Evolutionary conservation across 2,329 filamentous ascomycete species (phyloP), one percentile per base, ranked within the genome.

Genomic region (Akanthomyces muscarius): DNA sequence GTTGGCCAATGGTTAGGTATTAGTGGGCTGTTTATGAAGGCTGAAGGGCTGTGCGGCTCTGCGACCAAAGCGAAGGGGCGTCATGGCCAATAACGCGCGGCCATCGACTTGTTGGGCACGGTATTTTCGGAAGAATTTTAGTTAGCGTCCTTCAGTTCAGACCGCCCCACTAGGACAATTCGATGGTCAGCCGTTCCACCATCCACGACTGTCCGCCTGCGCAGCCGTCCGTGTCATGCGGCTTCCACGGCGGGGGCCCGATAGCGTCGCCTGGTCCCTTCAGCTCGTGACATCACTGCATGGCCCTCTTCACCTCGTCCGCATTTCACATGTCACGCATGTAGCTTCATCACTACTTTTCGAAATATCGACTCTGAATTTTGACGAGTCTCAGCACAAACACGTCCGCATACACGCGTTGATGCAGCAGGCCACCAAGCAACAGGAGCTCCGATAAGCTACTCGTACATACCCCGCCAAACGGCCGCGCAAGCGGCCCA

Each of bases 241-340:
- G 57, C 45, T 51, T 33, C 25, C n/a, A 60, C 23, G 21, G 50
- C 21, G 28, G 58, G 58, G 50, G 41, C 14, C 2, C 2, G 36
- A 44, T 45, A 54, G 58, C 58, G 58, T 53, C 58, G 48, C 28
- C 41, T 52, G 48, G 18, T 53, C 38, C 38, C 41, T 53, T 45
- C 50, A 47, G 58, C 58, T 47, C 58, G 50, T 61, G 58, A 61
- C 58, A 54, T 41, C 38, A 36, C 41, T 6, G 7, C 1, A 5
- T 48, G 41, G 13, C 28, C 50, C 28, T 52, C 28, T 7, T 13
- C n/a, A n/a, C 28, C 5, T 23, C 28, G n/a, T 38, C 14, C 11
- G 18, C 10, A 14, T 5, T 38, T 44, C 38, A 50, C 57, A 61
- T 23, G 45, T 16, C 23, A 5, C 25, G n/a, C 18, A 41, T 13